These are phyloP conservation scores for Ceratocystis eucalypticola DNA, from an alignment of 2,329 filamentous ascomycete genomes.

Conservation along the genomic window DNA sequence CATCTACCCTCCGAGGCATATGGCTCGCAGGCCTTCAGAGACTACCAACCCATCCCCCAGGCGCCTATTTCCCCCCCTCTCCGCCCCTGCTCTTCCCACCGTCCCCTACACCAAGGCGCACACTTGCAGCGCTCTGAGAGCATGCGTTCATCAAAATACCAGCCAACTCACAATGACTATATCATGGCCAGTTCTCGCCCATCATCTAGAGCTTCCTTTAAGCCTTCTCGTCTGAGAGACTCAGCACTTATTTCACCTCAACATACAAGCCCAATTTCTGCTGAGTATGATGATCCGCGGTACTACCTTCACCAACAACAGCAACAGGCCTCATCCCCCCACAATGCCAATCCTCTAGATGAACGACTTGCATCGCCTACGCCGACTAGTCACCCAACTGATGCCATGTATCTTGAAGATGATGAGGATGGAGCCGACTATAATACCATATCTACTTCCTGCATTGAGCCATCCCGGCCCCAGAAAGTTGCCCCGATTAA, in stretches of 20 bases:
- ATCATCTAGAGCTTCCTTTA: neutral
- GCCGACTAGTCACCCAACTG: neutral
- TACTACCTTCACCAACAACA: neutral
- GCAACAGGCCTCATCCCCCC: neutral
- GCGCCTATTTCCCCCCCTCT: slow-evolving; percentile 15
- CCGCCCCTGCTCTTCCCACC: neutral
- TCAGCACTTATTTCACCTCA: neutral
- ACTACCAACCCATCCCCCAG: slow-evolving; percentile 2
- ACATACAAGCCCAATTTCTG: neutral
- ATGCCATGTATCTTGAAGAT: slow-evolving; percentile 8
- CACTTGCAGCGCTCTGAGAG: neutral
- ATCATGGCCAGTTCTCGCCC: neutral
- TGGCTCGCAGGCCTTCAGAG: neutral
- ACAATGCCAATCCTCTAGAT: neutral
- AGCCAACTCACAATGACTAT: neutral
- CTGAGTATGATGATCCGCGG: neutral
- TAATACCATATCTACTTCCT: slow-evolving; percentile 1
- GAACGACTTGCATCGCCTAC: neutral
- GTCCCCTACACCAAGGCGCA: neutral
- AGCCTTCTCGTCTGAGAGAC: neutral
- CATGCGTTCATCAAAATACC: neutral
- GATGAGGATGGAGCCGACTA: slow-evolving; percentile 3
- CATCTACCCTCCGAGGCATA: neutral
- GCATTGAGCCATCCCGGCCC: neutral
- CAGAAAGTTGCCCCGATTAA: neutral